A percentile compares a stretch with the other conserved stretches of the same genome.
Conservation (phyloP, 2,329 filamentous ascomycete species). For the Elsinoe batatas region DNA sequence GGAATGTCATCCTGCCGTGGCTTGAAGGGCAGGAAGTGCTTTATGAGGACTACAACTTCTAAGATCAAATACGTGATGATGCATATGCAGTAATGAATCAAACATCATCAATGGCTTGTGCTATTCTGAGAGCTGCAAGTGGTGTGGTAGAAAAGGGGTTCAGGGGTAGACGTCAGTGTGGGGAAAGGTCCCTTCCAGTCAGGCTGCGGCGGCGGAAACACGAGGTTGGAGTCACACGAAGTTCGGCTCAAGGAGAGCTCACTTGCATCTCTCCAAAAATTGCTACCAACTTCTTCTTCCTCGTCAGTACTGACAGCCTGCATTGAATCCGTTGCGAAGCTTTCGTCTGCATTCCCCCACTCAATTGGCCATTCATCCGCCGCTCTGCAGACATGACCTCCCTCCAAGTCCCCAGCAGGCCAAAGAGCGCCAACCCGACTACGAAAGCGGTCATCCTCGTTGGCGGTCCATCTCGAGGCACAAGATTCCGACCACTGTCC, state of each 20-base stretch:
- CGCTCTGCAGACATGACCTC: conserved; percentile 5
- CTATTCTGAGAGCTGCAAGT: too few species aligned
- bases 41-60: conserved; percentile 44
- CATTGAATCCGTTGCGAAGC: neutral
- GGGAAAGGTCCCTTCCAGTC: neutral
- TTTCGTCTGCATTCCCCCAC: neutral
- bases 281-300: neutral
- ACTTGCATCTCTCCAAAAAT: neutral
- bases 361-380: neutral
- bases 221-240: neutral
- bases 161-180: conserved; percentile 1
- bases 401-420: conserved; percentile 25
- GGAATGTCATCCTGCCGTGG: conserved; percentile 41
- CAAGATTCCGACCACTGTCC: conserved; percentile 86
- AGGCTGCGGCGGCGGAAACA: neutral
- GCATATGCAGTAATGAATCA: too few species aligned
- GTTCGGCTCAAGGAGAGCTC: conserved; percentile 5
- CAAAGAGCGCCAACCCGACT: conserved; percentile 38
- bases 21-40: conserved; percentile 36
- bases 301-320: neutral
- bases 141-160: neutral
- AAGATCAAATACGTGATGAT: conserved; percentile 21
- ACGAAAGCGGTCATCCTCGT: conserved; percentile 96
- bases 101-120: too few species aligned
- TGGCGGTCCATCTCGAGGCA: conserved; percentile 73